Percentiles rank a stretch among this genome's conserved stretches.
These are phyloP conservation scores for Panicum virgatum DNA, from an alignment of 202 grass and related monocot genomes.

Conservation along the genomic window DNA sequence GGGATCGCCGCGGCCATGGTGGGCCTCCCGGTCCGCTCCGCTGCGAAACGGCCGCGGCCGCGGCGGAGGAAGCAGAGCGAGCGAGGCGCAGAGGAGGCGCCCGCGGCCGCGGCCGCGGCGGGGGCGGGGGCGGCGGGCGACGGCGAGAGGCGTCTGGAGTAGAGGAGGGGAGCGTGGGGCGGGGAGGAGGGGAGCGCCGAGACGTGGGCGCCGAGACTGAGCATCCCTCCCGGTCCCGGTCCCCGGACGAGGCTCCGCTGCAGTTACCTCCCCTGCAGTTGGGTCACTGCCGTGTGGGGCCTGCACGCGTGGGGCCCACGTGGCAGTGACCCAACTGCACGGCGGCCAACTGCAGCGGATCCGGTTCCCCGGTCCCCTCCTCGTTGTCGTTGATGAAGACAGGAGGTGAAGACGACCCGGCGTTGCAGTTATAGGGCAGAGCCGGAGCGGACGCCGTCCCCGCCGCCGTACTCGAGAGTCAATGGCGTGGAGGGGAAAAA, in stretches of 20 bases:
- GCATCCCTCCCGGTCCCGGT: conserved; percentile 25
- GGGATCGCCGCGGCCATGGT: conserved; percentile 40
- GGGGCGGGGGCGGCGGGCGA: neutral
- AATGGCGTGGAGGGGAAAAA: neutral
- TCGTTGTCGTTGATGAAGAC: neutral
- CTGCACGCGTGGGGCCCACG: no score
- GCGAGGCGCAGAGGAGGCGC: conserved; percentile 1
- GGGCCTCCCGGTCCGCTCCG: conserved; percentile 2
- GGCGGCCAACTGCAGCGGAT: no score
- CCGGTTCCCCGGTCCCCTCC: no score
- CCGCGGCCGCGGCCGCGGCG: neutral
- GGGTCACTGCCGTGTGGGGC: no score
- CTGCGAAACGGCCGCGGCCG: neutral
- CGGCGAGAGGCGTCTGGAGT: neutral
- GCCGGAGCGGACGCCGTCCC: no score
- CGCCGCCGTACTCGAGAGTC: neutral
- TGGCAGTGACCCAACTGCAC: no score
- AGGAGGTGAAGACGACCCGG: neutral
- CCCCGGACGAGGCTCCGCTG: no score
- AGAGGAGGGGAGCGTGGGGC: conserved; percentile 20
- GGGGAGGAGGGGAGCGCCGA: neutral
- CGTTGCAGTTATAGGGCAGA: neutral
- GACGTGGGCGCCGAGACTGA: conserved; percentile 28
- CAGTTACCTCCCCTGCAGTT: no score
- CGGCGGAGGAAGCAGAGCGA: neutral